Evolutionary conservation across 139 green algal species (phyloP).

Genomic region (Micractinium conductrix): DNA sequence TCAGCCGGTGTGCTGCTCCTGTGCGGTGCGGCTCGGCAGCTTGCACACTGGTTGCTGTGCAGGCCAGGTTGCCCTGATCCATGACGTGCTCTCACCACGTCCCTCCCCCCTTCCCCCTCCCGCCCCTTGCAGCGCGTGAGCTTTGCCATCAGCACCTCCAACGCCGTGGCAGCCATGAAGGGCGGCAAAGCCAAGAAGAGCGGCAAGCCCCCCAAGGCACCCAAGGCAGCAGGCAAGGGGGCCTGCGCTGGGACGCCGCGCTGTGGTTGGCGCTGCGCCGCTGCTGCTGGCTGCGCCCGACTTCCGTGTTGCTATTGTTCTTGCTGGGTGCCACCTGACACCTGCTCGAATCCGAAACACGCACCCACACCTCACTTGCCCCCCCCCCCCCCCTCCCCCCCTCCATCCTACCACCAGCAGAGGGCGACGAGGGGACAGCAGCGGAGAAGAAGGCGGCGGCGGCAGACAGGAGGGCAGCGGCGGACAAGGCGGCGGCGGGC

Average conservation of each 20-base stretch:
- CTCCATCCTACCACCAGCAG: too few relatives aligned
- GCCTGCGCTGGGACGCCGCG: too few relatives aligned
- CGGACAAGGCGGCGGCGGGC: conserved; percentile 3
- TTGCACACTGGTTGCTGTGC: neutral
- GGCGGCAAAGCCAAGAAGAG: conserved; percentile 21
- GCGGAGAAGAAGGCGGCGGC: conserved; percentile 24
- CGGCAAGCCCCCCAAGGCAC: conserved; percentile 26
- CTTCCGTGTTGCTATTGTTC: too few relatives aligned
- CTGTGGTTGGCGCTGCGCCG: too few relatives aligned
- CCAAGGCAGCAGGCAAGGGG: conserved; percentile 10
- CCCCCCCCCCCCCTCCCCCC: too few relatives aligned
- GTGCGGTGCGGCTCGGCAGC: too few relatives aligned
- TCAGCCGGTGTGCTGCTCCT: neutral
- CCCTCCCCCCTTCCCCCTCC: too few relatives aligned
- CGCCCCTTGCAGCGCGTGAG: conserved; percentile 3
- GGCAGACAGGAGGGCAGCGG: neutral
- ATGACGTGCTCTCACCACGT: neutral
- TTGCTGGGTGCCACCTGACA: too few relatives aligned
- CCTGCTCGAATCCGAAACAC: too few relatives aligned
- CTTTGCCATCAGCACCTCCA: conserved; percentile 4
- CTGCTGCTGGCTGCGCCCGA: too few relatives aligned
- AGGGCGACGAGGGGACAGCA: conserved; percentile 3
- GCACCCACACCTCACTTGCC: too few relatives aligned
- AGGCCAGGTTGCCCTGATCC: neutral
- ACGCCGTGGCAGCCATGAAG: neutral